These are phyloP conservation scores for Penicillium brevicompactum DNA, from an alignment of 2,329 filamentous ascomycete species.

Conservation along the genomic window DNA sequence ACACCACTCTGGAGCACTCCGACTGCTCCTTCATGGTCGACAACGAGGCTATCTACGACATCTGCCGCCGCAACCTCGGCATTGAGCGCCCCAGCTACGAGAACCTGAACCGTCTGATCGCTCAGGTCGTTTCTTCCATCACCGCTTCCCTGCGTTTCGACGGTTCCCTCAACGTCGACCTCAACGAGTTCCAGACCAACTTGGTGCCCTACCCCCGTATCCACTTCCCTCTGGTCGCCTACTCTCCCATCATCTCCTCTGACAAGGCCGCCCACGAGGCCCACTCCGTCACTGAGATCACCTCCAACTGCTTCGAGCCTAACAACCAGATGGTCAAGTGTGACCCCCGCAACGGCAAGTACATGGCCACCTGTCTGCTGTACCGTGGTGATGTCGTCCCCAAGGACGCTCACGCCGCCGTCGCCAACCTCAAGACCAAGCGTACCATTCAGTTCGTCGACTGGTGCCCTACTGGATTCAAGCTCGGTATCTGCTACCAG, in stretches of 20 bases:
- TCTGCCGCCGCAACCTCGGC: constrained; percentile 95
- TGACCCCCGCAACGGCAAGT: constrained; percentile 97
- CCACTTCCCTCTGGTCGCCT: constrained; percentile 97
- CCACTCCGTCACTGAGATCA: constrained; percentile 98
- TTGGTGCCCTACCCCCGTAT: constrained; percentile 98
- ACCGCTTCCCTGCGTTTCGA: constrained; percentile 98
- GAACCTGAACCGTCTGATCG: constrained; percentile 98
- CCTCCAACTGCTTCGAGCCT: constrained; percentile 98
- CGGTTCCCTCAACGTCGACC: constrained; percentile 96
- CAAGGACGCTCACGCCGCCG: constrained; percentile 89
- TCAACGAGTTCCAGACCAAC: constrained; percentile 99
- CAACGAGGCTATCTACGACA: constrained; percentile 99
- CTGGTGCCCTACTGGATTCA: constrained; percentile 99
- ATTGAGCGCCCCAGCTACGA: constrained; percentile 98
- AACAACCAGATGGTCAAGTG: constrained; percentile 99
- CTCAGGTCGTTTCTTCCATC: constrained; percentile 98
- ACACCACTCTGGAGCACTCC: constrained; percentile 98
- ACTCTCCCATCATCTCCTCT: constrained; percentile 89
- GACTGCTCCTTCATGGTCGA: constrained; percentile 99
- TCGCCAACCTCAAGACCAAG: constrained; percentile 98
- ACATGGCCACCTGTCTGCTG: constrained; percentile 98
- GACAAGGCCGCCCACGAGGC: constrained; percentile 96
- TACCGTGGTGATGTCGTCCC: constrained; percentile 98
- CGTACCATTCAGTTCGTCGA: constrained; percentile 99
- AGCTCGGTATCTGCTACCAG: constrained; percentile 99